Evolutionary conservation across 805 yeast genomes (phyloP).

Genomic region (Saccharomycopsis malanga): DNA sequence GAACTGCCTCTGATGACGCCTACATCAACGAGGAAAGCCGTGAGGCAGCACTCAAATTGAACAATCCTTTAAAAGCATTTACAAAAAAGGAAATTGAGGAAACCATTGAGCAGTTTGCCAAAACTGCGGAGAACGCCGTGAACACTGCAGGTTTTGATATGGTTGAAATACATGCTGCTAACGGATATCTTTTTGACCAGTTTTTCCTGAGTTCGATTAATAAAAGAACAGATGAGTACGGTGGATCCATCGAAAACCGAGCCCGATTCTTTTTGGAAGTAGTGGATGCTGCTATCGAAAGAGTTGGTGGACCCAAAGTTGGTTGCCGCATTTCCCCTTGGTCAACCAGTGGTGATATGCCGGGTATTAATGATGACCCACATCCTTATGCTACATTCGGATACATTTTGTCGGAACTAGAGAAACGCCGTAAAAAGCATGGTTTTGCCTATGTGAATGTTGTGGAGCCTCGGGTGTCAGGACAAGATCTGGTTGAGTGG

Average conservation of each 20-base stretch:
- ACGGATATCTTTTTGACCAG: slow-evolving; percentile 55
- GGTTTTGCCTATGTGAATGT: slow-evolving; percentile 31
- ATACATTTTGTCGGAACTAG: slow-evolving; percentile 35
- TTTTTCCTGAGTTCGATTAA: slow-evolving; percentile 45
- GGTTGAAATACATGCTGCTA: slow-evolving; percentile 61
- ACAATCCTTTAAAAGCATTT: slow-evolving; percentile 30
- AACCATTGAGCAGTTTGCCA: slow-evolving; percentile 31
- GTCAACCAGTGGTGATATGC: slow-evolving; percentile 33
- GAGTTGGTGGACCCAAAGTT: slow-evolving; percentile 46
- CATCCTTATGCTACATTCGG: slow-evolving; percentile 33
- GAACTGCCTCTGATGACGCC: slow-evolving; percentile 34
- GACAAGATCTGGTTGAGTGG: slow-evolving; percentile 23
- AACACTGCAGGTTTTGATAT: slow-evolving; percentile 43
- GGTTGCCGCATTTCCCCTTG: slow-evolving; percentile 45
- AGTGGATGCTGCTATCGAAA: slow-evolving; percentile 42
- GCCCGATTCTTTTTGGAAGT: slow-evolving; percentile 40
- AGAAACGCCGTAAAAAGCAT: slow-evolving; percentile 21
- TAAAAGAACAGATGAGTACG: slow-evolving; percentile 46
- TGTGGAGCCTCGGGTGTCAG: slow-evolving; percentile 31
- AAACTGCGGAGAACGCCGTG: slow-evolving; percentile 37
- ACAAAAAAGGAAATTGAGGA: slow-evolving; percentile 35
- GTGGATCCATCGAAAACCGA: slow-evolving; percentile 47
- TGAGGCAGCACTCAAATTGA: slow-evolving; percentile 30
- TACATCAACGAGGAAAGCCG: slow-evolving; percentile 32
- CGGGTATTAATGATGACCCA: slow-evolving; percentile 32